A percentile compares a stretch with the other conserved stretches of the same genome.
phyloP scores from a whole-genome alignment of 768 basidiomycete species.

The Panaeolus papilionaceus region DNA sequence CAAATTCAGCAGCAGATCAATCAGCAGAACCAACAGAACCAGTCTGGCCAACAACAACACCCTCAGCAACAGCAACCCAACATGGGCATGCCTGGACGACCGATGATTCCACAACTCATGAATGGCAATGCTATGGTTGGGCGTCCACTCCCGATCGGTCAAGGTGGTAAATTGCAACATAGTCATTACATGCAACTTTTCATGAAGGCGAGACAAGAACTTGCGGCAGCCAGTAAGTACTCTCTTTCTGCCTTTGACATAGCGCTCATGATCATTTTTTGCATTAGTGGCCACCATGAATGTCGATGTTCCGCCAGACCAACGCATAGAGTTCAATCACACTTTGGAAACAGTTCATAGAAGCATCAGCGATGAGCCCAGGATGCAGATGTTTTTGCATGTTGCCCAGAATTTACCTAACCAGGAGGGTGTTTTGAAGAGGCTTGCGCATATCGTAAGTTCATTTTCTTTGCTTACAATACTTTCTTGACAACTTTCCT shows the following conservation, averaged over 20 bases:
- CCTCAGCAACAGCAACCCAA: too few relatives aligned
- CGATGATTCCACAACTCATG: slow-evolving; percentile 11
- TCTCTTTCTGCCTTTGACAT: neutral
- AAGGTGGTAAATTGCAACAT: slow-evolving; percentile 9
- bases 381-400: slow-evolving; percentile 10
- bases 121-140: neutral
- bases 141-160: neutral
- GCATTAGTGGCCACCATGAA: slow-evolving; percentile 37
- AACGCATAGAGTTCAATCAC: slow-evolving; percentile 56
- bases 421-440: slow-evolving; percentile 53
- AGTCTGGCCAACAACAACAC: slow-evolving; percentile 10
- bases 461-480: slow-evolving; percentile 11
- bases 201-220: slow-evolving; percentile 38
- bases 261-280: neutral
- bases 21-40: slow-evolving; percentile 26
- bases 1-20: slow-evolving; percentile 21
- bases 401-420: neutral
- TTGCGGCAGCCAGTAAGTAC: slow-evolving; percentile 32
- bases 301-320: slow-evolving; percentile 56
- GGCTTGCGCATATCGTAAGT: slow-evolving; percentile 61
- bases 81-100: slow-evolving; percentile 9
- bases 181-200: slow-evolving; percentile 21
- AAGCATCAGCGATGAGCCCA: slow-evolving; percentile 7
- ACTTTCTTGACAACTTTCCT: slow-evolving; percentile 14
- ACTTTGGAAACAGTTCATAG: slow-evolving; percentile 53